A percentile compares a stretch with the other conserved stretches of the same genome.
Evolutionary conservation across 2,329 filamentous ascomycete species (phyloP).

Genomic region (Exophiala sp.): DNA sequence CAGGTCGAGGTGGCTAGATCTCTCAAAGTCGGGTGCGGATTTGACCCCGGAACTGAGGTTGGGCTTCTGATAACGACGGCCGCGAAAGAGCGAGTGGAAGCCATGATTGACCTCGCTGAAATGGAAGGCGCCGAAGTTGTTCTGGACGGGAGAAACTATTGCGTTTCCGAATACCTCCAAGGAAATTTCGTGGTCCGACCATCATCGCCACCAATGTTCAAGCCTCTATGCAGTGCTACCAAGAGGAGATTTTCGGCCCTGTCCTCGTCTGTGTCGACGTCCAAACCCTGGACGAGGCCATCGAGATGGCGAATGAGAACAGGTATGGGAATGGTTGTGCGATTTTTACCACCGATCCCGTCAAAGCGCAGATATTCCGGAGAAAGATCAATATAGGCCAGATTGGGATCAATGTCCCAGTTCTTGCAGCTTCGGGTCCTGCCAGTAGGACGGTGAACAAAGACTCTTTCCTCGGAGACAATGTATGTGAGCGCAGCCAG

Average conservation of each 20-base stretch:
- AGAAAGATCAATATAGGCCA: slow-evolving; percentile 32
- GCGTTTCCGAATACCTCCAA: slow-evolving; percentile 29
- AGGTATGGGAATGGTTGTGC: slow-evolving; percentile 37
- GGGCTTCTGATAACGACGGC: slow-evolving; percentile 57
- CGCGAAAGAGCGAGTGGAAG: slow-evolving; percentile 51
- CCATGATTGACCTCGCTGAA: slow-evolving; percentile 61
- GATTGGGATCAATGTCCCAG: slow-evolving; percentile 33
- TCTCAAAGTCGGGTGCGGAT: slow-evolving; percentile 56
- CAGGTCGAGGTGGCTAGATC: slow-evolving; percentile 49
- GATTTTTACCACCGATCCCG: slow-evolving; percentile 35
- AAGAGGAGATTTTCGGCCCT: slow-evolving; percentile 64
- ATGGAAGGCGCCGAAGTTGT: slow-evolving; percentile 60
- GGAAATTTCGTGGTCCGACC: slow-evolving; percentile 69
- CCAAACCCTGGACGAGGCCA: slow-evolving; percentile 61
- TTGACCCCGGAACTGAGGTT: slow-evolving; percentile 52
- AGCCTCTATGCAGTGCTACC: slow-evolving; percentile 54
- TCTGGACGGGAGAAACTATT: slow-evolving; percentile 37
- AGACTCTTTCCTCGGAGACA: slow-evolving; percentile 30
- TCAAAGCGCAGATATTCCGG: slow-evolving; percentile 34
- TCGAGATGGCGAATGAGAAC: slow-evolving; percentile 35
- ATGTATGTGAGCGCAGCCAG: neutral
- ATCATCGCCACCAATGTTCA: slow-evolving; percentile 56
- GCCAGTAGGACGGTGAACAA: slow-evolving; percentile 31
- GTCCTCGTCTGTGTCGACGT: slow-evolving; percentile 62
- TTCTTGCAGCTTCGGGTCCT: slow-evolving; percentile 34